Evolutionary conservation across 495 filamentous ascomycete genomes (phyloP).

Genomic region (Xylaria sp.): DNA sequence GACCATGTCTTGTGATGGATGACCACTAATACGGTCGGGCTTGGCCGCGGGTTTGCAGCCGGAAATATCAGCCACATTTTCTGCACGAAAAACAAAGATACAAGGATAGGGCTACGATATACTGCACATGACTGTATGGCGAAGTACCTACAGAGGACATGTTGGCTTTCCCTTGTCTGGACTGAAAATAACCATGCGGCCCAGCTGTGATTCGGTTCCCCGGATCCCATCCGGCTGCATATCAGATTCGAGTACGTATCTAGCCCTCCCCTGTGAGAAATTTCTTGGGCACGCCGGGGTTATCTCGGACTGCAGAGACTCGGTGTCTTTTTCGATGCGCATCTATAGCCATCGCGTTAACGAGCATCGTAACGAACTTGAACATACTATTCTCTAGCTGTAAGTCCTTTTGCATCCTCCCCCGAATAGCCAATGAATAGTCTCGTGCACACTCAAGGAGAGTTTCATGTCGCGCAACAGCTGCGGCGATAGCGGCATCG

Average conservation of each 20-base stretch:
- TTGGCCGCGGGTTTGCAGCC: constrained; percentile 19
- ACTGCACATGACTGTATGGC: background rate
- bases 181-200: background rate
- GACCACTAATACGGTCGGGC: constrained; percentile 7
- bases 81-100: constrained; percentile 2
- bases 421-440: background rate
- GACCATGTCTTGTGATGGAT: constrained; percentile 13
- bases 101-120: constrained; percentile 1
- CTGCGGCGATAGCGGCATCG: background rate
- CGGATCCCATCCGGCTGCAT: background rate
- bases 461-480: background rate
- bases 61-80: constrained; percentile 9
- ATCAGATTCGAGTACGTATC: constrained; percentile 5
- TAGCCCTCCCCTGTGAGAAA: background rate
- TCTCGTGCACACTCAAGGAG: background rate
- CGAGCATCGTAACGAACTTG: background rate
- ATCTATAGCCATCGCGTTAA: background rate
- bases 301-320: background rate
- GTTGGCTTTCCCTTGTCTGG: constrained; percentile 14
- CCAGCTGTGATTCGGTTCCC: constrained; percentile 7
- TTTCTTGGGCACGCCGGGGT: background rate
- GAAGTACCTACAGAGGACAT: background rate
- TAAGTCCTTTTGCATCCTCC: background rate
- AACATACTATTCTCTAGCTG: background rate
- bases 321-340: background rate